Base-by-base conservation (phyloP, 371 early-diverging fungal genomes). In the Phascolomyces articulosus region DNA sequence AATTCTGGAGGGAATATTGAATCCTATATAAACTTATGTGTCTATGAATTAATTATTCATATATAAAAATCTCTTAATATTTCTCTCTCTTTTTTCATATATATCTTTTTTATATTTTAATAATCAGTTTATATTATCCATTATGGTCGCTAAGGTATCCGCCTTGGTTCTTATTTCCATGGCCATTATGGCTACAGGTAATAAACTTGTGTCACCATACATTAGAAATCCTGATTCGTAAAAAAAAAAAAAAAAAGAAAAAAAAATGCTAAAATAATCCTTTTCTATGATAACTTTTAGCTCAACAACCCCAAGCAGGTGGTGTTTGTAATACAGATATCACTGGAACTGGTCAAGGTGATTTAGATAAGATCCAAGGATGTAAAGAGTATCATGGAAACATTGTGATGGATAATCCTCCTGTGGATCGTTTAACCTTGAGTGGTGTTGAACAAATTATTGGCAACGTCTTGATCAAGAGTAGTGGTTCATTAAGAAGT, bases 331-430 rank as follows among this genome's bases (percentile, higher is more conserved):
- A 63, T 47, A 69, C 49, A 40, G 70, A 75, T 56, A 60, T 75
- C 28, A 48, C 58, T 2, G 75, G 68, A 3, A 47, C 65, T 9
- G 70, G 69, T 11, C 86, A 86, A 66, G 71, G 65, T 3, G 84
- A 87, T 31, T 69, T 87, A 9, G 78, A 82, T 34, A 31, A 75
- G 8, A 63, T 87, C 31, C 77, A 69, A 8, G 58, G 64, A 23
- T 87, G 88, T 63, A 73, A 72, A 18, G 55, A 38, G 7, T 84
- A 78, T 60, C 74, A 71, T 31, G 88, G 86, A 2, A 67, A 71
- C 27, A 75, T 85, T 26, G 76, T 76, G 18, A 70, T 87, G n/a
- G 68, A 74, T 13, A 62, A 62, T 4, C 62, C 66, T 1, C 49
- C 67, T 4, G 51, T 61, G 9, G 62, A 66, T n/a, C 55, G 57